Conservation (phyloP, 2,329 filamentous ascomycete species). For the Epichloe sibirici region DNA sequence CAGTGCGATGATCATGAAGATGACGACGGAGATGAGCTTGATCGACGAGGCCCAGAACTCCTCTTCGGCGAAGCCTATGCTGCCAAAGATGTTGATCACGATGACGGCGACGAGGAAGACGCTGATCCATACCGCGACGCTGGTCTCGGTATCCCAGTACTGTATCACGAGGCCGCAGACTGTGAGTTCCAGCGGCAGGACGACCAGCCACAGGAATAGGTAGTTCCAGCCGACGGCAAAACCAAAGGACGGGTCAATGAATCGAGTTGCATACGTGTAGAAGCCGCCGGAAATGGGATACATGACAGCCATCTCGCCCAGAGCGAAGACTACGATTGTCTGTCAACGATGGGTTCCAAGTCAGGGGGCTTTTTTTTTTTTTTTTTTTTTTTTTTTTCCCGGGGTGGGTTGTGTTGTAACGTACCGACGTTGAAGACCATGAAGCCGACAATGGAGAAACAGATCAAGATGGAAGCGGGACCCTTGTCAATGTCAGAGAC, state of each 20-base stretch:
- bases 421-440: constrained; percentile 31
- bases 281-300: constrained; percentile 52
- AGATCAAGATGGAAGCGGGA: constrained; percentile 32
- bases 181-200: constrained; percentile 37
- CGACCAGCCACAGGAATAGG: constrained; percentile 37
- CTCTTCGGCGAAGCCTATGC: constrained; percentile 40
- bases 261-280: constrained; percentile 48
- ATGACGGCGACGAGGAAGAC: constrained; percentile 39
- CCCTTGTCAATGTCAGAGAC: constrained; percentile 11
- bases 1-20: constrained; percentile 50
- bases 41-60: constrained; percentile 44
- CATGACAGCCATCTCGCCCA: constrained; percentile 49
- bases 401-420: constrained; percentile 11
- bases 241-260: constrained; percentile 49
- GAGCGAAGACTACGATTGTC: constrained; percentile 36
- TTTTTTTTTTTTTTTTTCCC: not conserved
- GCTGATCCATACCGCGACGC: constrained; percentile 38
- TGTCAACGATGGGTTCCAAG: not conserved
- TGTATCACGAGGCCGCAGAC: constrained; percentile 37
- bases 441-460: constrained; percentile 43
- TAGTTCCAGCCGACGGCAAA: constrained; percentile 38
- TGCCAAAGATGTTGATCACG: constrained; percentile 42
- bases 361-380: not conserved
- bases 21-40: constrained; percentile 43
- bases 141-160: constrained; percentile 37